Evolutionary conservation across 1,284 basidiomycete species (phyloP), one percentile per base, ranked within the genome.

Genomic region (Meira nashicola): DNA sequence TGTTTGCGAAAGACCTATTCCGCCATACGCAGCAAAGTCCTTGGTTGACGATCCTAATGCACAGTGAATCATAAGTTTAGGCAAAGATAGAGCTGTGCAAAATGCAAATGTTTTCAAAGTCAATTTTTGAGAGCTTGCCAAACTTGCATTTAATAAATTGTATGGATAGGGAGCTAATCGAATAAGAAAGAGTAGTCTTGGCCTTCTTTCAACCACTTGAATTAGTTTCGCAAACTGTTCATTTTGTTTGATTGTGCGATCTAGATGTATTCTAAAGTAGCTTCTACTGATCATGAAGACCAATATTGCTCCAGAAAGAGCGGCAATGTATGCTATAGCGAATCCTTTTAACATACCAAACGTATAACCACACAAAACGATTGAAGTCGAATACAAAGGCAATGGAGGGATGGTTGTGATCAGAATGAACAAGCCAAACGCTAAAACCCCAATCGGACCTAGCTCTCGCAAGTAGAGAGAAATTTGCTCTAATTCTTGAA

Each of bases 71-170:
- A 90, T 86, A 66, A 92, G 85, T 79, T 92, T 92, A 83, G 88
- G 86, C 56, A 92, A 83, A 39, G 87, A 89, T 37, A 90, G 82
- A 5, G 86, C 89, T 8, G 89, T 92, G 80, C 89, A 90, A 50
- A 84, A 73, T 28, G 85, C 84, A 79, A 90, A 92, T 9, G 89
- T 90, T 64, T 83, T 83, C 68, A 91, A 82, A 10, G 85, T 87
- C 66, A 92, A 83, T 17, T 86, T 86, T 17, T 86, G 86, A 11
- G 88, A 86, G n/a, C 88, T 88, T 2, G 89, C 89, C 38, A 92
- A 84, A 46, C 92, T 84, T 69, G 87, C 89, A 80, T 92, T 92
- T 86, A 92, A 89, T 72, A 92, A 86, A 79, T 92, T 92, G 82
- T 82, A 82, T 15, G 72, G 81, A 65, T 82, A 82, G 3, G 82